Evolutionary conservation across 371 early-diverging fungal genomes (phyloP), one percentile per base, ranked within the genome.

Genomic region (Mucor indicus): DNA sequence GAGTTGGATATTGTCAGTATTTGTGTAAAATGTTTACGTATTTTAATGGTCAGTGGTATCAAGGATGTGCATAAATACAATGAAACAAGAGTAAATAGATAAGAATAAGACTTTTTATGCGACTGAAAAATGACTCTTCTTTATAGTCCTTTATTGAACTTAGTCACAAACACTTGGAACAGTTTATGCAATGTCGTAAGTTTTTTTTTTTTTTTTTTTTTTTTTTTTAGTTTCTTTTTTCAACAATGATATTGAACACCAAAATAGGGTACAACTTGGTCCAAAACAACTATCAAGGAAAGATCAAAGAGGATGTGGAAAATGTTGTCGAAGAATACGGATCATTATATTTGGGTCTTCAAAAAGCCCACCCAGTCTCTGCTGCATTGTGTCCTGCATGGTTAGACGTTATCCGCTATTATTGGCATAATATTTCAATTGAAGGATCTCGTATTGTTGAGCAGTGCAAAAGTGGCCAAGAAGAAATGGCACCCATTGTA

Each of bases 21-120:
- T 38, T 76, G 84, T 20, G 64, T 91, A n/a, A 88, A 89, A 49
- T 84, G 83, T 38, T 52, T 92, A 47, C 69, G 90, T 12, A 69
- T 86, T 17, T 60, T 91, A 27, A 76, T 87, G 55, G 79, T 85
- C 17, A 83, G 84, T 53, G 92, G 91, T n/a, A 89, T 86, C 44
- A 62, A 72, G 12, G 83, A 86, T 50, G 76, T 86, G 32, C 69
- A 84, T 27, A 72, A 81, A 29, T 67, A 67, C n/a, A 75, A 82
- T 13, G 87, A 80, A 43, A 75, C 80, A 16, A 71, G 56, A 60
- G 80, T 77, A 50, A 50, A n/a, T n/a, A n/a, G n/a, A n/a, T n/a
- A n/a, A 30, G 30, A 7, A 27, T 27, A 27, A 17, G 27, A 7
- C n/a, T 31, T 13, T 16, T 5, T 2, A 17, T 29, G 12, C 0